phyloP scores from a whole-genome alignment of 495 filamentous ascomycete species.

The Tuber melanosporum region DNA sequence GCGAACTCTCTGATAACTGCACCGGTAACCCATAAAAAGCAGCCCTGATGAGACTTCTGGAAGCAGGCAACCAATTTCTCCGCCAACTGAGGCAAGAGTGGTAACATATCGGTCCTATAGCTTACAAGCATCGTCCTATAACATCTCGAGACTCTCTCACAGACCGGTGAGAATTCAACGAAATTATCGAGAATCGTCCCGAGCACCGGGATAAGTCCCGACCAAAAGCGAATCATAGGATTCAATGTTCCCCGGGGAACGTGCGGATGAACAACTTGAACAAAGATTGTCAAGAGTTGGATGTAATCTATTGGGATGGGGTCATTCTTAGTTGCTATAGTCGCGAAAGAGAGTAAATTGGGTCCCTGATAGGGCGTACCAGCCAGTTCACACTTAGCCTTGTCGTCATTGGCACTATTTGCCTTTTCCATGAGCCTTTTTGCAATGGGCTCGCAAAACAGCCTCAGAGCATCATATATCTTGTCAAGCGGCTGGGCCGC shows the following conservation, averaged over 20 bases:
- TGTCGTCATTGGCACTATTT: conserved; percentile 72
- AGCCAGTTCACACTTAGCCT: conserved; percentile 72
- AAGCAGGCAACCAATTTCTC: conserved; percentile 81
- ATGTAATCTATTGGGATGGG: conserved; percentile 59
- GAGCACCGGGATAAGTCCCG: conserved; percentile 82
- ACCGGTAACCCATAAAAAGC: conserved; percentile 94
- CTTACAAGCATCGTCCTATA: conserved; percentile 96
- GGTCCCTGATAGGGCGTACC: conserved; percentile 49
- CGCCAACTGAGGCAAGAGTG: conserved; percentile 75
- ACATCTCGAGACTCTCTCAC: conserved; percentile 87
- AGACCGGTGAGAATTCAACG: conserved; percentile 72
- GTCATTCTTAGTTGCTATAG: conserved; percentile 1
- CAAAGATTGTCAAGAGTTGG: conserved; percentile 83
- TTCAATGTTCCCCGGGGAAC: conserved; percentile 66
- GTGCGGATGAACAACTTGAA: conserved; percentile 64
- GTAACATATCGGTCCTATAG: conserved; percentile 80
- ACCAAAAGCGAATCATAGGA: conserved; percentile 91
- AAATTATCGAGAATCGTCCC: conserved; percentile 79
- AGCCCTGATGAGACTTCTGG: conserved; percentile 77
- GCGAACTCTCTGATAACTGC: conserved; percentile 93
- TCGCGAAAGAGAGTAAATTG: conserved; percentile 6
- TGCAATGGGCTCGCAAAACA: conserved; percentile 91
- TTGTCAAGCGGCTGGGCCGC: conserved; percentile 74
- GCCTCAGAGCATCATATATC: conserved; percentile 73
- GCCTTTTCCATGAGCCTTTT: conserved; percentile 78